Percentiles rank a stretch among this genome's conserved stretches.
phyloP scores from a whole-genome alignment of 1,284 basidiomycete genomes.

The Kalmanozyma brasiliensis region DNA sequence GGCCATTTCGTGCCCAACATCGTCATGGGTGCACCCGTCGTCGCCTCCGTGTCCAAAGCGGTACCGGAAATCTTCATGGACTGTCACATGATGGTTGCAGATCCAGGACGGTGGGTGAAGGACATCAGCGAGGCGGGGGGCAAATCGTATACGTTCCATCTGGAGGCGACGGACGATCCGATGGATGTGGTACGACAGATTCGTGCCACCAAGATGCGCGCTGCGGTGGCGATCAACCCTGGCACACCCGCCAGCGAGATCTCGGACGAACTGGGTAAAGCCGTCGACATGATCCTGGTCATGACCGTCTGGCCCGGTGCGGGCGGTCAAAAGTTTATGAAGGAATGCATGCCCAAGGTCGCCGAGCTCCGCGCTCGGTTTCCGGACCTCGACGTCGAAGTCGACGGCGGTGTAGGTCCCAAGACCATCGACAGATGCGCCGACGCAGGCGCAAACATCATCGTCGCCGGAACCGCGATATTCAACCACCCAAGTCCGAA shows the following conservation, averaged over 20 bases:
- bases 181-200: slow-evolving; percentile 65
- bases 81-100: slow-evolving; percentile 99
- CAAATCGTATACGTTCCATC: slow-evolving; percentile 93
- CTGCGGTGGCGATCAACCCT: slow-evolving; percentile 66
- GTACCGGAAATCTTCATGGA: slow-evolving; percentile 98
- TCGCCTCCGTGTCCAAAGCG: slow-evolving; percentile 86
- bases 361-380: slow-evolving; percentile 90
- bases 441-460: slow-evolving; percentile 86
- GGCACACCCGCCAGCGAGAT: slow-evolving; percentile 66
- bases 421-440: slow-evolving; percentile 90
- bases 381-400: slow-evolving; percentile 88
- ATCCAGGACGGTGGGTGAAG: slow-evolving; percentile 95
- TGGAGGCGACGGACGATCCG: slow-evolving; percentile 77
- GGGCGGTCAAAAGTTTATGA: slow-evolving; percentile 96
- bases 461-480: slow-evolving; percentile 96
- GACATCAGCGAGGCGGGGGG: slow-evolving; percentile 96
- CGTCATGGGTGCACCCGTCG: slow-evolving; percentile 82
- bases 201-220: slow-evolving; percentile 64
- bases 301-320: slow-evolving; percentile 68
- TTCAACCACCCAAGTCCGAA: slow-evolving; percentile 85
- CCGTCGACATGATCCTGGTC: slow-evolving; percentile 67
- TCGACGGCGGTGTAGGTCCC: slow-evolving; percentile 95
- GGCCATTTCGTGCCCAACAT: slow-evolving; percentile 96
- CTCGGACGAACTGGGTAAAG: slow-evolving; percentile 61
- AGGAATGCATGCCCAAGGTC: slow-evolving; percentile 88